These are phyloP conservation scores for Saccharomycopsis hybrid DNA, from an alignment of 1,139 yeast genomes.

Conservation along the genomic window DNA sequence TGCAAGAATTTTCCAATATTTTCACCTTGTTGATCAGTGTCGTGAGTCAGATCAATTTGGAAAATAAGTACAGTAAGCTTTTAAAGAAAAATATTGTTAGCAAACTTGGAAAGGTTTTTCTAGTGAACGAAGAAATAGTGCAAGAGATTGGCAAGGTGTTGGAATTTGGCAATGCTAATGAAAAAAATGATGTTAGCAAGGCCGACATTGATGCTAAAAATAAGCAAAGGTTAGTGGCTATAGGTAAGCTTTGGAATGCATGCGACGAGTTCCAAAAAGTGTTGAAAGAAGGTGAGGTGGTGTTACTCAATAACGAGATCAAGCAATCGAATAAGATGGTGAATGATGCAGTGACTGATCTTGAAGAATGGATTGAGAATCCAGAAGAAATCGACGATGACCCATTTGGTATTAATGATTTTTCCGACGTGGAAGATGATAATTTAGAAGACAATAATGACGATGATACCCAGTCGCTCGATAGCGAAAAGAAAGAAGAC, in stretches of 20 bases:
- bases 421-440: constrained; percentile 10
- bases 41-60: constrained; percentile 5
- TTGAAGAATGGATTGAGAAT: constrained; percentile 18
- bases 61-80: constrained; percentile 1
- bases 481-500: not conserved
- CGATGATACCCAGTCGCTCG: not conserved
- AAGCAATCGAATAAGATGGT: constrained; percentile 1
- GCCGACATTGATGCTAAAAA: not conserved
- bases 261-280: constrained; percentile 15
- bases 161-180: too few species aligned
- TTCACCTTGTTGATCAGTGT: constrained; percentile 11
- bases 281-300: constrained; percentile 9
- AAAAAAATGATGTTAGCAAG: too few species aligned
- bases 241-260: constrained; percentile 19
- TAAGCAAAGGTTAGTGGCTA: constrained; percentile 8
- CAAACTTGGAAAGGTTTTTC: constrained; percentile 4
- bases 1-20: constrained; percentile 8
- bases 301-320: constrained; percentile 9
- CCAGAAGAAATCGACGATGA: constrained; percentile 15
- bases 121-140: constrained; percentile 1
- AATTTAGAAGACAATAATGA: not conserved
- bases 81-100: constrained; percentile 1
- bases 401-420: constrained; percentile 18
- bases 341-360: constrained; percentile 10
- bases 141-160: not conserved